Conservation (phyloP, 129 eudicot species). For the Silybum marianum region DNA sequence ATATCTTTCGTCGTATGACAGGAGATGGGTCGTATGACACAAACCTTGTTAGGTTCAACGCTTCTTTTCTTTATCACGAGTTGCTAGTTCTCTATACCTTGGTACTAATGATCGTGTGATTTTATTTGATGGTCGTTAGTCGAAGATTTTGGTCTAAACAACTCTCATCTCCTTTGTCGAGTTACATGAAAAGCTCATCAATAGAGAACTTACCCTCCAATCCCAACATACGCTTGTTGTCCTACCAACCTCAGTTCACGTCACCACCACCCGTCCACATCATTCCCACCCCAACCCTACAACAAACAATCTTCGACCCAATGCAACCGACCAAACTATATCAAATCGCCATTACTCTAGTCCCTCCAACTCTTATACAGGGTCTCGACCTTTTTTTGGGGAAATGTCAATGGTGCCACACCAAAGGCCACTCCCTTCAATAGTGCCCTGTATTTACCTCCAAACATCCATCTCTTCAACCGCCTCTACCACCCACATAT, state of each 20-base stretch:
- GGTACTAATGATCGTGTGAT: no score
- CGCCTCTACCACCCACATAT: background rate
- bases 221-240: background rate
- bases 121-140: no score
- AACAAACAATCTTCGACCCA: background rate
- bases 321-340: background rate
- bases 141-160: background rate
- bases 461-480: background rate
- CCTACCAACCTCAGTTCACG: background rate
- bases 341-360: background rate
- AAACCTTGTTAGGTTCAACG: no score
- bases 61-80: no score
- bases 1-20: no score
- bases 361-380: background rate
- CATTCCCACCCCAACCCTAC: background rate
- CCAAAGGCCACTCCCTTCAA: background rate
- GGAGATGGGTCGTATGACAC: no score
- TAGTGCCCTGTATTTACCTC: background rate
- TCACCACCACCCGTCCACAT: background rate
- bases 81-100: no score
- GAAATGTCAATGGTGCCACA: slow-evolving; percentile 1
- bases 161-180: background rate
- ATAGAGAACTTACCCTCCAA: background rate
- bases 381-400: background rate
- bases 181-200: background rate